Evolutionary conservation across 176 grass and related monocot genomes (phyloP).

Genomic region (Elaeis guineensis): DNA sequence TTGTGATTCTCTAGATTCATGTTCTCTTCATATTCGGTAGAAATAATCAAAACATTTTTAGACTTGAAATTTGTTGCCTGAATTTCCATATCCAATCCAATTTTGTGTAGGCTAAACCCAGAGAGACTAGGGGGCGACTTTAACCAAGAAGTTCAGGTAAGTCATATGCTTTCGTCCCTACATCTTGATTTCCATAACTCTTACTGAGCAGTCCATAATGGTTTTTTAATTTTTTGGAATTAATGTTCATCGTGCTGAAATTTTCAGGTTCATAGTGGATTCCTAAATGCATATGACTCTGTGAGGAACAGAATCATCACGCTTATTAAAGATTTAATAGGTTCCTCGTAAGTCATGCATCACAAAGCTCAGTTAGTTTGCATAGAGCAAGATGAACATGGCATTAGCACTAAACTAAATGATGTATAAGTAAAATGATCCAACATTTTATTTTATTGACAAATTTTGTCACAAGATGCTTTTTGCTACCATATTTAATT

Average conservation of each 20-base stretch:
- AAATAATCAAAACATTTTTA: too few relatives aligned
- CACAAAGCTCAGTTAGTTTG: too few relatives aligned
- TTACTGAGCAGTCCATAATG: slow-evolving; percentile 5
- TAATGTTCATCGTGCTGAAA: background rate
- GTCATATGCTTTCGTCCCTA: slow-evolving; percentile 17
- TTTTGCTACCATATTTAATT: too few relatives aligned
- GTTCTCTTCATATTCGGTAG: too few relatives aligned
- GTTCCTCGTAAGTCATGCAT: slow-evolving; percentile 46
- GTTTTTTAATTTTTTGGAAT: slow-evolving; percentile 20
- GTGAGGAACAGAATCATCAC: slow-evolving; percentile 72
- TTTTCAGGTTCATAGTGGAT: slow-evolving; percentile 86
- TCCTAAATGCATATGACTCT: slow-evolving; percentile 92
- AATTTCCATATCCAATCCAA: background rate
- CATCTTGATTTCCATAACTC: background rate
- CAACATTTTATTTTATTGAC: too few relatives aligned
- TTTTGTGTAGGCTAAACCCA: slow-evolving; percentile 62
- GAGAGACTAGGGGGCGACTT: slow-evolving; percentile 79
- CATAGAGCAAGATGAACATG: too few relatives aligned
- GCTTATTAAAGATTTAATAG: slow-evolving; percentile 51
- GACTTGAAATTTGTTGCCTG: background rate
- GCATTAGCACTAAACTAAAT: too few relatives aligned
- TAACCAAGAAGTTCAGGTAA: slow-evolving; percentile 95
- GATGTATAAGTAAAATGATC: too few relatives aligned
- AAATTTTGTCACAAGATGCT: too few relatives aligned
- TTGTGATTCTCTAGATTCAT: too few relatives aligned